These are phyloP conservation scores for Plectosphaerella cucumerina DNA, from an alignment of 2,329 filamentous ascomycete genomes.

Conservation along the genomic window DNA sequence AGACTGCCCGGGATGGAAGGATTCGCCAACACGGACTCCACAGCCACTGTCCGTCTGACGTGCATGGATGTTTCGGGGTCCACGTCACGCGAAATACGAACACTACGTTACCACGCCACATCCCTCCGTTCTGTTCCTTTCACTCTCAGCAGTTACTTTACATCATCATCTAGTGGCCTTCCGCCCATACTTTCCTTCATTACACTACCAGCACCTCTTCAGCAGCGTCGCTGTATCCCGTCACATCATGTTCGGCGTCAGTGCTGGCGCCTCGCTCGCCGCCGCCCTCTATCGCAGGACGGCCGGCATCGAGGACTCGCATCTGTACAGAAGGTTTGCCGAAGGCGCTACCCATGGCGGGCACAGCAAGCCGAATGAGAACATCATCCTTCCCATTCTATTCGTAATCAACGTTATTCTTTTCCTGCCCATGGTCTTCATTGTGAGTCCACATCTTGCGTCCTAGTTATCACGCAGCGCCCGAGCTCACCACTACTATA, in stretches of 20 bases:
- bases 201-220: not conserved
- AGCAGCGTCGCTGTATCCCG: not conserved
- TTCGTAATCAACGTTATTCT: slow-evolving; percentile 38
- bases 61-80: too few species aligned
- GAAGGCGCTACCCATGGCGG: slow-evolving; percentile 16
- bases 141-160: not conserved
- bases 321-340: slow-evolving; percentile 29
- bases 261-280: slow-evolving; percentile 2
- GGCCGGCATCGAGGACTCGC: not conserved
- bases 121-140: not conserved
- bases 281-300: not conserved
- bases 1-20: too few species aligned
- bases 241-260: slow-evolving; percentile 4
- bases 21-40: too few species aligned
- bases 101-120: not conserved
- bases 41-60: too few species aligned
- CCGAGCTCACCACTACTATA: slow-evolving; percentile 16
- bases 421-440: slow-evolving; percentile 38
- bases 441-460: slow-evolving; percentile 28
- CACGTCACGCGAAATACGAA: too few species aligned
- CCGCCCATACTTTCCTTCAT: not conserved
- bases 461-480: not conserved
- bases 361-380: too few species aligned
- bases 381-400: too few species aligned
- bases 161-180: not conserved